Evolutionary conservation across 148 eudicot species (phyloP).

Genomic region (Fagopyrum homotropicum): DNA sequence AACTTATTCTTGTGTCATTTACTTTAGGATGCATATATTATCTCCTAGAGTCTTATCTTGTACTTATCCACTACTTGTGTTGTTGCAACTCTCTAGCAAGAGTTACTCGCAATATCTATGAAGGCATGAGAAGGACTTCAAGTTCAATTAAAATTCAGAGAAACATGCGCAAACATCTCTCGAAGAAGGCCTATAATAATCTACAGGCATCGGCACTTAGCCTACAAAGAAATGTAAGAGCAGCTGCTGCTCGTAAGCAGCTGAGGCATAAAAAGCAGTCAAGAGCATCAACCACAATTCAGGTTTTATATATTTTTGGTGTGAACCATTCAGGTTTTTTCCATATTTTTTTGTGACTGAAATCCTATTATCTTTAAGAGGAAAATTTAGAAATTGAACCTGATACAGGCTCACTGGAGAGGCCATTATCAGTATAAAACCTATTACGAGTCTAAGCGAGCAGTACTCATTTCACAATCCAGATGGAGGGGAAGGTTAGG

Average conservation of each 20-base stretch:
- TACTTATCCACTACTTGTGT: not conserved
- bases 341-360: not conserved
- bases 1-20: not conserved
- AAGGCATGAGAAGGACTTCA: slow-evolving; percentile 55
- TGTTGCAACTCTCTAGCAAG: slow-evolving; percentile 35
- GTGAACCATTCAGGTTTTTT: not conserved
- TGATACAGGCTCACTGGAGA: slow-evolving; percentile 69
- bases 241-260: slow-evolving; percentile 62
- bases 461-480: slow-evolving; percentile 60
- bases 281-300: slow-evolving; percentile 56
- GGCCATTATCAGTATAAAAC: slow-evolving; percentile 44
- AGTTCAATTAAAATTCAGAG: slow-evolving; percentile 75
- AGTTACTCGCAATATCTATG: slow-evolving; percentile 48
- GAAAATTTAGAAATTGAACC: not conserved
- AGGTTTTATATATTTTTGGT: slow-evolving; percentile 45
- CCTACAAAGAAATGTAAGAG: slow-evolving; percentile 61
- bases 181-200: slow-evolving; percentile 42
- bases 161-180: slow-evolving; percentile 52
- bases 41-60: not conserved
- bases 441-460: slow-evolving; percentile 56
- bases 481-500: slow-evolving; percentile 79
- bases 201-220: slow-evolving; percentile 42
- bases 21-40: not conserved
- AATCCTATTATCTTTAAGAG: not conserved
- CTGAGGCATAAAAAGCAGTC: slow-evolving; percentile 52